phyloP scores from a whole-genome alignment of 352 stramenopile genomes.

The Phytophthora pisi region DNA sequence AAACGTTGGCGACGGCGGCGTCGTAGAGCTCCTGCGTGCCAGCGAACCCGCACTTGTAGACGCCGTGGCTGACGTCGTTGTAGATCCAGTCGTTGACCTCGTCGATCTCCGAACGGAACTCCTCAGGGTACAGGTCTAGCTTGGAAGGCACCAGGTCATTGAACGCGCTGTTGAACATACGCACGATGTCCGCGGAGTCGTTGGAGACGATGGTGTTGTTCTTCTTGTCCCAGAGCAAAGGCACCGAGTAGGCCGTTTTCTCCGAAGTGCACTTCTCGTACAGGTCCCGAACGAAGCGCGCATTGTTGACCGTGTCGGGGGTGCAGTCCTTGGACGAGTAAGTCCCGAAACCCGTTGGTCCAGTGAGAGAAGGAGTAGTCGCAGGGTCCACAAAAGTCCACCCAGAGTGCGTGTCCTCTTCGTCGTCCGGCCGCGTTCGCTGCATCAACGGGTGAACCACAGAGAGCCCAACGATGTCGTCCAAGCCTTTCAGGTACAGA shows the following conservation, averaged over 20 bases:
- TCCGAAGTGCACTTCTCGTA: conserved; percentile 75
- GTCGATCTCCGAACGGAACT: conserved; percentile 81
- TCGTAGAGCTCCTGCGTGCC: conserved; percentile 83
- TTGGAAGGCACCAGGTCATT: conserved; percentile 72
- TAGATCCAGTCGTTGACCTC: conserved; percentile 92
- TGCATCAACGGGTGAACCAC: conserved; percentile 73
- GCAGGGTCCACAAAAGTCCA: conserved; percentile 85
- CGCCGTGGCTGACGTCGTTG: conserved; percentile 90
- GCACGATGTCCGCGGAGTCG: conserved; percentile 95
- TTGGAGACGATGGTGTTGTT: conserved; percentile 94
- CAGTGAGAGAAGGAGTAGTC: conserved; percentile 38
- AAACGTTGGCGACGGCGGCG: conserved; percentile 83
- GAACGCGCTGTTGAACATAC: conserved; percentile 95
- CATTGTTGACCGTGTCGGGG: conserved; percentile 67
- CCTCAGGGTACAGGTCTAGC: conserved; percentile 88
- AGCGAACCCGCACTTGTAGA: conserved; percentile 81
- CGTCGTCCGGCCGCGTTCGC: conserved; percentile 62
- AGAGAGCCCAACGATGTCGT: conserved; percentile 86
- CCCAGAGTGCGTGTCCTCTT: conserved; percentile 75
- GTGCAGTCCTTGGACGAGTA: conserved; percentile 43
- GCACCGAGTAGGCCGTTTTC: conserved; percentile 91
- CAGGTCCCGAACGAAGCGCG: conserved; percentile 80
- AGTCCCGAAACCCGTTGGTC: conserved; percentile 34
- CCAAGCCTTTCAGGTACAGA: conserved; percentile 89
- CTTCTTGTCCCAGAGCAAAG: conserved; percentile 95